phyloP scores from a whole-genome alignment of 2,329 filamentous ascomycete species.

The Colletotrichum sp. region DNA sequence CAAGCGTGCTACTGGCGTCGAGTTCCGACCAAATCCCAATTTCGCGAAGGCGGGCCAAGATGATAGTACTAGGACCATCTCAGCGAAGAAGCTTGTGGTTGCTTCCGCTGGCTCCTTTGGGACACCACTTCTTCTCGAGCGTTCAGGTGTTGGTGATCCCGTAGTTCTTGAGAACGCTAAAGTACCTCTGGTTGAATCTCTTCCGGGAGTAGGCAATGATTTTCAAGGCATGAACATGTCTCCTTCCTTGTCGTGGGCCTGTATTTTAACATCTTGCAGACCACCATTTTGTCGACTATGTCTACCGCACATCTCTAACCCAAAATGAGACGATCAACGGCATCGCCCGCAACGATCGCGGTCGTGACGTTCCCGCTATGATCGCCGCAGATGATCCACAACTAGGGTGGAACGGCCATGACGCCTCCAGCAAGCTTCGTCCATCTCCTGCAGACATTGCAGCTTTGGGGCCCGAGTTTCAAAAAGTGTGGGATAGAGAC shows the following conservation, averaged over 20 bases:
- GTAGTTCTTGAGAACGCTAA: not conserved
- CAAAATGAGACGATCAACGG: conserved; percentile 54
- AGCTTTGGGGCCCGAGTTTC: conserved; percentile 54
- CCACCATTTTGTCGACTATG: conserved; percentile 49
- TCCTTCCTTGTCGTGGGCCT: fast-evolving
- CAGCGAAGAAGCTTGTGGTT: not conserved
- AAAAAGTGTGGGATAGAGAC: conserved; percentile 54
- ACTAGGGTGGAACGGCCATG: conserved; percentile 60
- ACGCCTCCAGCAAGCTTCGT: conserved; percentile 56
- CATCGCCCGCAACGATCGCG: conserved; percentile 51
- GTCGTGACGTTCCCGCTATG: conserved; percentile 5
- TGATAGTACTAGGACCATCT: not conserved
- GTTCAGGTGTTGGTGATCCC: not conserved
- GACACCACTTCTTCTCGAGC: not conserved
- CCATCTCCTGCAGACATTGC: conserved; percentile 55
- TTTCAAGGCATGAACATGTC: not conserved
- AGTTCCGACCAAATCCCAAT: not conserved
- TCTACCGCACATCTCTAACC: conserved; percentile 47
- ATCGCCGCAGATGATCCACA: conserved; percentile 31
- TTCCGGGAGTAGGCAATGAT: not conserved
- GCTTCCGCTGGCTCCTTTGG: not conserved
- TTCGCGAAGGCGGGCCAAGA: not conserved
- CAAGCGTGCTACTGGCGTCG: not conserved
- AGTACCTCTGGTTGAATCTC: not conserved
- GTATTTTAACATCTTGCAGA: not conserved